Evolutionary conservation across 768 basidiomycete species (phyloP).

Genomic region (Saitozyma podzolica): DNA sequence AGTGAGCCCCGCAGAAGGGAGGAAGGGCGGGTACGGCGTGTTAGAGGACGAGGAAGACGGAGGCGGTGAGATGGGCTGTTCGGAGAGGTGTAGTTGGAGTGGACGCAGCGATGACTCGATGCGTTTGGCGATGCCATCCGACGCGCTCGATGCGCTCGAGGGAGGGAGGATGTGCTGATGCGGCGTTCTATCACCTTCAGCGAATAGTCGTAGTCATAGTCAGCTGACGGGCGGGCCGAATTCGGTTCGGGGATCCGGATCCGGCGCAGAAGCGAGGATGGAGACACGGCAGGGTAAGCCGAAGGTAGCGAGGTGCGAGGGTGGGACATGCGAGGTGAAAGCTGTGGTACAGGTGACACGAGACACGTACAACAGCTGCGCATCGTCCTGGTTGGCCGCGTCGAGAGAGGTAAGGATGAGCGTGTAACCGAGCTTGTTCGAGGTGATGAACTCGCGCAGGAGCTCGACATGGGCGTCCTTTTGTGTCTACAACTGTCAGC

Average conservation of each 20-base stretch:
- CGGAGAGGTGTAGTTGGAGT: conserved; percentile 18
- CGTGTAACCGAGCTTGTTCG: conserved; percentile 58
- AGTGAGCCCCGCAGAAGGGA: conserved; percentile 76
- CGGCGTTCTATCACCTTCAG: conserved; percentile 22
- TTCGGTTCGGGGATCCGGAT: background rate
- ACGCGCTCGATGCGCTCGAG: conserved; percentile 54
- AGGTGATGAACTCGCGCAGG: conserved; percentile 62
- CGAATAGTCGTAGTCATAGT: too few species aligned
- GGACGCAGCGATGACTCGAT: conserved; percentile 49
- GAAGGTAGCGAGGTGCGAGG: background rate
- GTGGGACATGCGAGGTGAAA: background rate
- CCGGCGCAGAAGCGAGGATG: background rate
- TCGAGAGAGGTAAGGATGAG: conserved; percentile 77
- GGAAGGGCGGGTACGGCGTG: conserved; percentile 62
- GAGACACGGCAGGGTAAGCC: background rate
- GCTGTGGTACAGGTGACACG: background rate
- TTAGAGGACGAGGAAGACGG: background rate
- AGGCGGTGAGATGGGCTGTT: conserved; percentile 7
- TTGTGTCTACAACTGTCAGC: conserved; percentile 57
- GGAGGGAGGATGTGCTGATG: conserved; percentile 56
- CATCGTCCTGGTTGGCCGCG: conserved; percentile 68
- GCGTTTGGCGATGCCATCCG: conserved; percentile 46
- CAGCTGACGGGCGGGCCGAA: background rate
- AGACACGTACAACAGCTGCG: conserved; percentile 69
- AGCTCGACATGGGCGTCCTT: conserved; percentile 68